These are phyloP conservation scores for Hevea brasiliensis DNA, from an alignment of 345 rosid species.

Conservation along the genomic window DNA sequence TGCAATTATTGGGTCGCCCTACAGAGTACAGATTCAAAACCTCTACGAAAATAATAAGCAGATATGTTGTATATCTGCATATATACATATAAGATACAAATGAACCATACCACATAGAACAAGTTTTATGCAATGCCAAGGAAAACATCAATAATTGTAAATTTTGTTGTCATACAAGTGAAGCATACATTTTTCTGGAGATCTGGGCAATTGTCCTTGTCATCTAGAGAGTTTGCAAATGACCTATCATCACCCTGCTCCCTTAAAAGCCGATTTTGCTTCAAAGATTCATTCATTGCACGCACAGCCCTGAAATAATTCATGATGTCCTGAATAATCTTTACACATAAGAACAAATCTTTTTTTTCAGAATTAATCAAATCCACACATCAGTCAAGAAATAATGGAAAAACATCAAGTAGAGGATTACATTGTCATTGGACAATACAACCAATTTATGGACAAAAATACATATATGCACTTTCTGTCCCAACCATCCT, in stretches of 20 bases:
- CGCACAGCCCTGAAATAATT: slow-evolving; percentile 86
- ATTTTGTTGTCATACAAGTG: background rate
- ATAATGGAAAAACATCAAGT: background rate
- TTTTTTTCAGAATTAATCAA: slow-evolving; percentile 2
- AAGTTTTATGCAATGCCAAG: background rate
- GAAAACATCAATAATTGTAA: background rate
- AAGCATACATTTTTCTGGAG: slow-evolving; percentile 59
- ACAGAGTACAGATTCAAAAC: background rate
- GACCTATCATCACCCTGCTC: slow-evolving; percentile 58
- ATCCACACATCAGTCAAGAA: background rate
- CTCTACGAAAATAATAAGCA: background rate
- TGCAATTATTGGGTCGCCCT: background rate
- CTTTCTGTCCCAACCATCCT: background rate
- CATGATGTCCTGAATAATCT: slow-evolving; percentile 1
- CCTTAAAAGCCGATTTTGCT: slow-evolving; percentile 78
- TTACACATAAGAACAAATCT: background rate
- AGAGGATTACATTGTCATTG: background rate
- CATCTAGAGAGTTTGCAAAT: slow-evolving; percentile 47
- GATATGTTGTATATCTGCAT: background rate
- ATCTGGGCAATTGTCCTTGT: slow-evolving; percentile 42
- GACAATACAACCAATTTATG: background rate
- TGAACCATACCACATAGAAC: background rate
- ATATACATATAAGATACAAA: background rate
- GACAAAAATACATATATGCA: background rate
- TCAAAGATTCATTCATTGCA: slow-evolving; percentile 90